phyloP scores from a whole-genome alignment of 2,329 filamentous ascomycete species.

The Colletotrichum sp. region DNA sequence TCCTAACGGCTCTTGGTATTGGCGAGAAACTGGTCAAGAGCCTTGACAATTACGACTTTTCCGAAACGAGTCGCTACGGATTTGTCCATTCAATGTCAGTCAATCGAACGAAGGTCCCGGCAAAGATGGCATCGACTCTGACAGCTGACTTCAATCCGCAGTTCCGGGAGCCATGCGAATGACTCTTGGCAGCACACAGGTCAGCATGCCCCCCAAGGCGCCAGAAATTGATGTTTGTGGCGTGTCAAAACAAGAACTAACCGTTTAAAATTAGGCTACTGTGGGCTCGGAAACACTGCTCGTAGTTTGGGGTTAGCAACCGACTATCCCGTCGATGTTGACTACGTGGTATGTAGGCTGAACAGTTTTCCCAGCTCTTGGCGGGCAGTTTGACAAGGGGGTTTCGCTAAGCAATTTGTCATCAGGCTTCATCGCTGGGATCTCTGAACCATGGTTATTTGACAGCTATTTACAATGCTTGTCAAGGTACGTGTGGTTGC shows the following conservation, averaged over 20 bases:
- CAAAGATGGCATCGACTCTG: background rate
- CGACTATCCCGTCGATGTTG: slow-evolving; percentile 64
- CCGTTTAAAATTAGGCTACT: slow-evolving; percentile 62
- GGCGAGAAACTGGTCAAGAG: slow-evolving; percentile 69
- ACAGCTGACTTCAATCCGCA: slow-evolving; percentile 33
- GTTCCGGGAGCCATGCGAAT: slow-evolving; percentile 61
- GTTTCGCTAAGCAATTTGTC: slow-evolving; percentile 12
- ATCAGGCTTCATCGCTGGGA: slow-evolving; percentile 80
- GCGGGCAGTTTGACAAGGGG: slow-evolving; percentile 19
- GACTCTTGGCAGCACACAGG: slow-evolving; percentile 46
- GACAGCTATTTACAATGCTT: slow-evolving; percentile 56
- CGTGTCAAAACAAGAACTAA: slow-evolving; percentile 3
- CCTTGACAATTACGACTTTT: slow-evolving; percentile 81
- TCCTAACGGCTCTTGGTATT: slow-evolving; percentile 70
- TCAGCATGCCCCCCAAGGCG: slow-evolving; percentile 26
- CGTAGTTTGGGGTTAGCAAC: slow-evolving; percentile 65
- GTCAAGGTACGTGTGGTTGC: slow-evolving; percentile 48
- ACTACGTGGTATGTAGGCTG: slow-evolving; percentile 67
- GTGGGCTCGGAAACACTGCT: slow-evolving; percentile 74
- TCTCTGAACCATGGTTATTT: slow-evolving; percentile 74
- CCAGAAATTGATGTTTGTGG: slow-evolving; percentile 10
- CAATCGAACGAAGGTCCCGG: background rate
- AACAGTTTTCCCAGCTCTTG: slow-evolving; percentile 1
- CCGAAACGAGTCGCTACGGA: slow-evolving; percentile 70
- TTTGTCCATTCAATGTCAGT: slow-evolving; percentile 87